phyloP scores from a whole-genome alignment of 225 moss, liverwort and hornwort species.

The Anthoceros angustus region DNA sequence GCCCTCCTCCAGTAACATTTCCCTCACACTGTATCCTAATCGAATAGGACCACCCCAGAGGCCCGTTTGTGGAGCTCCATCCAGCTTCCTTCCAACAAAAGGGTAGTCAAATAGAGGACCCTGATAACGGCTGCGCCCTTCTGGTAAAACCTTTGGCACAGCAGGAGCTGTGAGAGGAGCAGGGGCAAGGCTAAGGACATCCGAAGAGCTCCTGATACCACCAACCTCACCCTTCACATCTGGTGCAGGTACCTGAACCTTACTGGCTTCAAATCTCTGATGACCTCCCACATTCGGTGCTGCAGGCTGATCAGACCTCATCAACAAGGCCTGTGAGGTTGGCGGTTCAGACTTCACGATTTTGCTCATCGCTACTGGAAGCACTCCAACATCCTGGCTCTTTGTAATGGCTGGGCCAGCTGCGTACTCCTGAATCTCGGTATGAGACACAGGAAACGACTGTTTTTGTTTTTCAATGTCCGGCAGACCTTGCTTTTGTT shows the following conservation, averaged over 20 bases:
- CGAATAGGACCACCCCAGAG: constrained; percentile 69
- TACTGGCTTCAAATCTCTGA: constrained; percentile 24
- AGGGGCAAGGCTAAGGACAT: constrained; percentile 26
- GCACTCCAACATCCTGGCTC: background rate
- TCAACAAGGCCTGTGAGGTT: background rate
- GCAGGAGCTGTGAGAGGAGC: constrained; percentile 17
- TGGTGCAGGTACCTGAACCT: constrained; percentile 21
- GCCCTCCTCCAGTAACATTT: constrained; percentile 82
- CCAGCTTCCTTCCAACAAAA: constrained; percentile 42
- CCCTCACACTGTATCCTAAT: constrained; percentile 78
- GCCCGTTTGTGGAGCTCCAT: constrained; percentile 50
- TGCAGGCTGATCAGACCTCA: constrained; percentile 30
- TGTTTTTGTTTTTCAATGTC: background rate
- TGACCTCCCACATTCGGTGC: constrained; percentile 23
- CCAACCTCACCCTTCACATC: constrained; percentile 16
- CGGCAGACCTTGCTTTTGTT: background rate
- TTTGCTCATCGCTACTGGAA: background rate
- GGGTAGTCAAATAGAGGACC: constrained; percentile 86
- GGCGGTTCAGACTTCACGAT: background rate
- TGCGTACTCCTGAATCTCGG: too few relatives aligned
- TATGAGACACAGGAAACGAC: background rate
- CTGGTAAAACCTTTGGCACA: constrained; percentile 34
- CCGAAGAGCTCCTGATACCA: constrained; percentile 20
- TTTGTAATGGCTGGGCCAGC: background rate
- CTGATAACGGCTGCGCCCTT: constrained; percentile 36